Conservation (phyloP, 805 yeast species). For the Spathaspora boniae region DNA sequence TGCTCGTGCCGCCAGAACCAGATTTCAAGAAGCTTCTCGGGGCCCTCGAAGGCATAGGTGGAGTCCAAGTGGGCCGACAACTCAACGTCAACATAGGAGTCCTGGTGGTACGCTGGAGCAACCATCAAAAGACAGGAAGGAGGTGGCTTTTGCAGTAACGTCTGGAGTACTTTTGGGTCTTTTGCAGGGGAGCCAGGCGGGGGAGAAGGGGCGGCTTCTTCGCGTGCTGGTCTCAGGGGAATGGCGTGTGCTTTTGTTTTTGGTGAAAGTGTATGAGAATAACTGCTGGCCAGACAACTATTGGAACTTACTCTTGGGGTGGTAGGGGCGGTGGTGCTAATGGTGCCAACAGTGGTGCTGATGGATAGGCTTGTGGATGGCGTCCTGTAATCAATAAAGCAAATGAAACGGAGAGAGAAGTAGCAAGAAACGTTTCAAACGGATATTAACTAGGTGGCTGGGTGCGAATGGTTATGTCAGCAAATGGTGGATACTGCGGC, state of each 20-base stretch:
- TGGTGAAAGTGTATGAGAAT: no score
- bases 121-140: constrained; percentile 26
- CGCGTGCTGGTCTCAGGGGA: no score
- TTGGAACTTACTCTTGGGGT: constrained; percentile 41
- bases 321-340: no score
- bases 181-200: no score
- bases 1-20: constrained; percentile 71
- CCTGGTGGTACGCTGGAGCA: constrained; percentile 40
- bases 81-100: constrained; percentile 69
- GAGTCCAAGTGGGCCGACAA: constrained; percentile 79
- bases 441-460: constrained; percentile 28
- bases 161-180: no score
- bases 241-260: no score
- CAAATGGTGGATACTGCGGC: constrained; percentile 14
- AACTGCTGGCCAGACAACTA: background rate
- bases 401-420: constrained; percentile 45
- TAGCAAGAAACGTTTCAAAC: constrained; percentile 45
- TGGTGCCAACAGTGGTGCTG: no score
- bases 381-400: constrained; percentile 13
- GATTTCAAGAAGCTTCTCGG: constrained; percentile 87
- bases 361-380: no score
- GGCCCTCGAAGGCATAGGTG: constrained; percentile 93
- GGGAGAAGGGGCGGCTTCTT: no score
- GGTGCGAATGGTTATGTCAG: constrained; percentile 19
- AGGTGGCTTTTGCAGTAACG: no score